Evolutionary conservation across 805 yeast genomes (phyloP), one percentile per base, ranked within the genome.

Genomic region (Zygoascus bituminiphila): DNA sequence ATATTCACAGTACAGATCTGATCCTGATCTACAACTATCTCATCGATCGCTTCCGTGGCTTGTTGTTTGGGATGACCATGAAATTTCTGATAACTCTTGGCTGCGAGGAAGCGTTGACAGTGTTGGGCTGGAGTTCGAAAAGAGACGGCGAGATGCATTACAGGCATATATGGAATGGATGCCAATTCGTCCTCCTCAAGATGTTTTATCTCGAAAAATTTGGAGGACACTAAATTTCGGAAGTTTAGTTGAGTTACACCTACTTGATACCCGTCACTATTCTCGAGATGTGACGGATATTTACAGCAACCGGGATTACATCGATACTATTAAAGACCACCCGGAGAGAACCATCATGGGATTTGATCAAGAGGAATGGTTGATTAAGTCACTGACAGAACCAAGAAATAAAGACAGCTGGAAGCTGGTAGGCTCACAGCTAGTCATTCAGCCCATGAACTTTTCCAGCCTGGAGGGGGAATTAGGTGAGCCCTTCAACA

Each of bases 41-140:
- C 46, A 43, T 14, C 24, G 14, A 21, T 22, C 15, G 10, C 25
- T 43, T 17, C 40, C 46, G 14, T 43, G 46, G 46, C 20, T 43
- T 5, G 23, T 43, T 2, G 40, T 43, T n/a, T 43, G 46, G 46
- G 46, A 43, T 17, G 46, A 43, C 17, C 46, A 43, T 43, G 46
- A 43, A 35, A 33, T 43, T 8, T 43, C 46, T 20, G 46, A 43
- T 31, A 43, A 43, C 31, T 43, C 46, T n/a, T 43, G 46, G 46
- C 23, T 22, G 10, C 9, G 40, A n/a, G 46, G 46, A 21, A 43
- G 46, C 15, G 46, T 43, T 9, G 46, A 43, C 31, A 17, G 25
- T 5, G 40, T 20, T 3, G 46, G 46, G 5, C 12, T 43, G 7
- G 46, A 43, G 29, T 43, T 43, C 31, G 46, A 43, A 15, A 35